Evolutionary conservation across 306 rosid genomes (phyloP).

Genomic region (Hippophae tibetana): DNA sequence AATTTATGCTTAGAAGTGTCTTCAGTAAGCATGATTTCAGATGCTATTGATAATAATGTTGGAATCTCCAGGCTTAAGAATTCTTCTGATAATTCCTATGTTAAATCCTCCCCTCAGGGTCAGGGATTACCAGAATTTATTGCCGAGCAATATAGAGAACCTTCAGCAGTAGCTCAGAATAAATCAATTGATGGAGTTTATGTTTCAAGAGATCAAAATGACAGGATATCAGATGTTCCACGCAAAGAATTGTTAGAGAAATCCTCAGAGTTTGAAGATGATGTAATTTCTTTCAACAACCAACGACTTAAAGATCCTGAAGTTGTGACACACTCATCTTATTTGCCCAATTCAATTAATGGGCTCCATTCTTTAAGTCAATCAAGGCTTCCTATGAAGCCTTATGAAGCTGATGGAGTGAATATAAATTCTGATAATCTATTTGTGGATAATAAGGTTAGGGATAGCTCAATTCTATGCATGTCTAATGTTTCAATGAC

Average conservation of each 20-base stretch:
- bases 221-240: conserved; percentile 39
- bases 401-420: conserved; percentile 27
- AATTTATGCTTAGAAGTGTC: conserved; percentile 46
- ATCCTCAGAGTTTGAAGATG: conserved; percentile 60
- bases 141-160: conserved; percentile 32
- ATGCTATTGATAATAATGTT: conserved; percentile 26
- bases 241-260: conserved; percentile 19
- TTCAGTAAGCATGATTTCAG: conserved; percentile 32
- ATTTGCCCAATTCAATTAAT: conserved; percentile 35
- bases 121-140: conserved; percentile 31
- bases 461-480: conserved; percentile 32
- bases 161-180: conserved; percentile 26
- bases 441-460: conserved; percentile 27
- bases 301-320: conserved; percentile 82
- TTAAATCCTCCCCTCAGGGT: conserved; percentile 31
- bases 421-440: conserved; percentile 32
- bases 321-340: conserved; percentile 41
- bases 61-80: conserved; percentile 26
- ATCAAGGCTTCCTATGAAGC: conserved; percentile 27
- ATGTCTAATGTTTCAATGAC: conserved; percentile 28
- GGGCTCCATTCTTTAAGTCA: conserved; percentile 28
- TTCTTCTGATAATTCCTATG: conserved; percentile 29
- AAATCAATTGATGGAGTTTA: conserved; percentile 22
- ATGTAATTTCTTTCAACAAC: conserved; percentile 54
- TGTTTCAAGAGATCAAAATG: conserved; percentile 33